Base-by-base conservation (phyloP, 331 rosid species). In the Quercus lobata region DNA sequence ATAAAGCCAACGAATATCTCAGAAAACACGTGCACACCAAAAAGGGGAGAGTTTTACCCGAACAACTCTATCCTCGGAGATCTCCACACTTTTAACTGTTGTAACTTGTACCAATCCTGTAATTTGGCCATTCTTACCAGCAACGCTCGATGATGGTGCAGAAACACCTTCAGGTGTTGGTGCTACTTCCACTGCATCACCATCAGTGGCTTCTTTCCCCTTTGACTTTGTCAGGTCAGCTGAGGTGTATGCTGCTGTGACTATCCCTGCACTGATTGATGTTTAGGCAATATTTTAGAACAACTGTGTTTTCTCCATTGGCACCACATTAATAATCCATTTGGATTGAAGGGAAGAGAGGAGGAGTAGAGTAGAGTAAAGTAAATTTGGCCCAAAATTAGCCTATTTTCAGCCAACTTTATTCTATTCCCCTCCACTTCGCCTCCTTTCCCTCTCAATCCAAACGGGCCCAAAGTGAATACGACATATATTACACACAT, bases 21-120 rank as follows among this genome's bases (percentile, higher is more conserved):
- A 77, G 46, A 72, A 52, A 76, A 53, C 15, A 22, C 1, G 22
- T 16, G 41, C 14, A 49, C 15, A 73, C 54, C 57, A 46, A 75
- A 79, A 27, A 46, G 87, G 71, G 74, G 22, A 7, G 21, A 44
- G 41, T 76, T 27, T 86, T 90, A 92, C 97, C 94, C 89, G 84
- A 71, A 91, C 91, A 78, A 83, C 90, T 82, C 83, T 84, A 41
- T 92, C 89, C 22, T 88, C 90, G 14, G 87, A 69, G 54, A 77
- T 29, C 71, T 84, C 90, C 65, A 78, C 82, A 21, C 77, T 80
- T 78, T 87, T 82, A 49, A 44, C 75, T 2, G 90, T 81, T 10
- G 88, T 65, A 75, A 85, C 83, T 72, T 87, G 87, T 82, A 82
- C 86, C 66, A 15, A 56, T 74, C 22, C 17, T 27, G 77, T 54